phyloP scores from a whole-genome alignment of 257 asterid species.

The Prunella vulgaris region DNA sequence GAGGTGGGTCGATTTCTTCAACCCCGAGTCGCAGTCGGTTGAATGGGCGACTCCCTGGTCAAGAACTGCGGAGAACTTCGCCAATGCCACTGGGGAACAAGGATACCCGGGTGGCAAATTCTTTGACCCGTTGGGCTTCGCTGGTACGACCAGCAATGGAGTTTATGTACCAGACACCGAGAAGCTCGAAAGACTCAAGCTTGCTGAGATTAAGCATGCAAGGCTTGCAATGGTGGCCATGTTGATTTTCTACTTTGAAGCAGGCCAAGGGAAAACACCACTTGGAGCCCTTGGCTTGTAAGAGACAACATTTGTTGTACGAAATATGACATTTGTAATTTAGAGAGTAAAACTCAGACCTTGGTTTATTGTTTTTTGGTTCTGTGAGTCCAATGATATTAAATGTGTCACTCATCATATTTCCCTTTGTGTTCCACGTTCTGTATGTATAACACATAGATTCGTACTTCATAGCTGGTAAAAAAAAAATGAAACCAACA shows the following conservation, averaged over 20 bases:
- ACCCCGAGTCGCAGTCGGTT: conserved; percentile 81
- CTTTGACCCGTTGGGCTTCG: conserved; percentile 73
- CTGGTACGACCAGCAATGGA: conserved; percentile 62
- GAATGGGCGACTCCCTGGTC: conserved; percentile 99
- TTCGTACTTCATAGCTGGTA: too few relatives aligned
- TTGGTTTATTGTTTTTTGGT: not conserved
- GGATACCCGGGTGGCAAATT: conserved; percentile 96
- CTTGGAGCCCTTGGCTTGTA: conserved; percentile 93
- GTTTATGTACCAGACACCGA: conserved; percentile 67
- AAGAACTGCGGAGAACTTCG: conserved; percentile 68
- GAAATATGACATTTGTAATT: conserved; percentile 20
- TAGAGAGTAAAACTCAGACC: conserved; percentile 6
- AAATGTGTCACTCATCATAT: too few relatives aligned
- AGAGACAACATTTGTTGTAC: conserved; percentile 24
- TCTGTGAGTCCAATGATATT: not conserved
- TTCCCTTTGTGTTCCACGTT: too few relatives aligned
- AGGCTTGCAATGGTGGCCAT: conserved; percentile 94
- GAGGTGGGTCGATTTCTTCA: conserved; percentile 96
- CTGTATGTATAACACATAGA: too few relatives aligned
- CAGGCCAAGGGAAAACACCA: conserved; percentile 97
- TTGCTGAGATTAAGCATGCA: conserved; percentile 97
- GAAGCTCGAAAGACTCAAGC: conserved; percentile 86
- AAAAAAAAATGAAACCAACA: too few relatives aligned
- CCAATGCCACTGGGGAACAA: conserved; percentile 86
- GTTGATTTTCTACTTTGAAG: conserved; percentile 91